A percentile compares a stretch with the other conserved stretches of the same genome.
Evolutionary conservation across 768 basidiomycete genomes (phyloP).

Genomic region (Daedaleopsis sinensis): DNA sequence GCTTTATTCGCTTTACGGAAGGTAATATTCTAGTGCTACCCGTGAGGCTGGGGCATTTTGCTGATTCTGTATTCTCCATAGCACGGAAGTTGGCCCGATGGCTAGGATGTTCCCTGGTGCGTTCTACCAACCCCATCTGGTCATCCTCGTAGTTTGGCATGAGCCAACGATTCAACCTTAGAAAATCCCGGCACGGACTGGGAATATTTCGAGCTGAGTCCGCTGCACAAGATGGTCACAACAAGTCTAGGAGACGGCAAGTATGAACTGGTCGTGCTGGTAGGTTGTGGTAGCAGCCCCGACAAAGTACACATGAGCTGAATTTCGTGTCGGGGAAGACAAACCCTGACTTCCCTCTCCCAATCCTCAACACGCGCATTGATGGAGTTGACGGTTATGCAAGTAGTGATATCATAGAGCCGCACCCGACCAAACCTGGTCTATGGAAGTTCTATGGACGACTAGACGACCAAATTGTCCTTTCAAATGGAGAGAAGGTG

Average conservation of each 20-base stretch:
- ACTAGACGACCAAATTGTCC: conserved; percentile 49
- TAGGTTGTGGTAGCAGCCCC: neutral
- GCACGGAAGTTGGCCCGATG: conserved; percentile 17
- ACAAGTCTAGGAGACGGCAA: conserved; percentile 4
- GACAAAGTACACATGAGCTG: neutral
- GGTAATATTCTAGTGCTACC: neutral
- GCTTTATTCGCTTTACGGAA: conserved; percentile 10
- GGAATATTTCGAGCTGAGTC: conserved; percentile 8
- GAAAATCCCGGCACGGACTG: conserved; percentile 18
- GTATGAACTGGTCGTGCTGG: conserved; percentile 12
- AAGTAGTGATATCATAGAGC: conserved; percentile 43
- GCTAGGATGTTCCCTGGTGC: conserved; percentile 10
- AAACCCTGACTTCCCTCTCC: neutral
- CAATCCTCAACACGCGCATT: conserved; percentile 18
- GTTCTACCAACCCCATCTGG: neutral
- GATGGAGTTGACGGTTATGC: conserved; percentile 38
- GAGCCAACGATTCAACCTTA: neutral
- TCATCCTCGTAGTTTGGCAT: too few species aligned
- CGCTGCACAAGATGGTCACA: neutral
- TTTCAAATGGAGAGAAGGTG: conserved; percentile 45
- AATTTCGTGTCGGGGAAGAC: neutral
- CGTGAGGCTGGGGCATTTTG: too few species aligned
- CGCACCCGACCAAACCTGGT: conserved; percentile 41
- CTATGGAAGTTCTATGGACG: conserved; percentile 46
- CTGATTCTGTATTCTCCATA: neutral